Percentiles rank a stretch among this genome's conserved stretches.
Evolutionary conservation across 768 basidiomycete species (phyloP).

Genomic region (Calvatia gigantea): DNA sequence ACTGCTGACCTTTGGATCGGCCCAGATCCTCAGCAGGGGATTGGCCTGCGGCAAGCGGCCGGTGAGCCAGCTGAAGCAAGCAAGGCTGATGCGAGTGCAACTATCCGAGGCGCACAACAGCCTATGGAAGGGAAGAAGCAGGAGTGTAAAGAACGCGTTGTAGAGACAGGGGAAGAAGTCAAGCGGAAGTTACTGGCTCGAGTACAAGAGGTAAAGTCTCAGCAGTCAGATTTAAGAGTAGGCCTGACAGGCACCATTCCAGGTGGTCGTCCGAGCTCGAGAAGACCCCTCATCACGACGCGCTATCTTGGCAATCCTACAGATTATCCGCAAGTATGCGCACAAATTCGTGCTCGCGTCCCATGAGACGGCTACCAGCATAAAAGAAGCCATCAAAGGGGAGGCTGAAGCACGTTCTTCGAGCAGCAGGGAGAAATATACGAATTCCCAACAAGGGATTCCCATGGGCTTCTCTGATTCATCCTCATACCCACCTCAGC

Average conservation of each 20-base stretch:
- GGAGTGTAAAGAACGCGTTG: slow-evolving; percentile 19
- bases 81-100: background rate
- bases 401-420: slow-evolving; percentile 8
- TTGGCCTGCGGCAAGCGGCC: background rate
- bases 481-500: slow-evolving; percentile 19
- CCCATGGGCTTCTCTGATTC: slow-evolving; percentile 1
- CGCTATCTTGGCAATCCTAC: slow-evolving; percentile 28
- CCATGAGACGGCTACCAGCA: slow-evolving; percentile 14
- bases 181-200: slow-evolving; percentile 24
- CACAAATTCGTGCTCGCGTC: slow-evolving; percentile 17
- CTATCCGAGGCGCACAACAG: background rate
- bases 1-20: slow-evolving; percentile 17
- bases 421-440: background rate
- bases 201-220: slow-evolving; percentile 27
- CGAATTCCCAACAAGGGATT: background rate
- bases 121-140: slow-evolving; percentile 11
- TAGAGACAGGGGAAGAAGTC: slow-evolving; percentile 18
- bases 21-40: slow-evolving; percentile 10
- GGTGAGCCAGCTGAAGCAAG: background rate
- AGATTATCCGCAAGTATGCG: slow-evolving; percentile 30
- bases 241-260: background rate
- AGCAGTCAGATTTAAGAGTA: background rate
- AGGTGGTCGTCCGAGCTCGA: slow-evolving; percentile 28
- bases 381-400: slow-evolving; percentile 13
- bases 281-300: slow-evolving; percentile 27